A percentile compares a stretch with the other conserved stretches of the same genome.
Evolutionary conservation across 1,284 basidiomycete genomes (phyloP).

Genomic region (Ceratobasidium sp.): DNA sequence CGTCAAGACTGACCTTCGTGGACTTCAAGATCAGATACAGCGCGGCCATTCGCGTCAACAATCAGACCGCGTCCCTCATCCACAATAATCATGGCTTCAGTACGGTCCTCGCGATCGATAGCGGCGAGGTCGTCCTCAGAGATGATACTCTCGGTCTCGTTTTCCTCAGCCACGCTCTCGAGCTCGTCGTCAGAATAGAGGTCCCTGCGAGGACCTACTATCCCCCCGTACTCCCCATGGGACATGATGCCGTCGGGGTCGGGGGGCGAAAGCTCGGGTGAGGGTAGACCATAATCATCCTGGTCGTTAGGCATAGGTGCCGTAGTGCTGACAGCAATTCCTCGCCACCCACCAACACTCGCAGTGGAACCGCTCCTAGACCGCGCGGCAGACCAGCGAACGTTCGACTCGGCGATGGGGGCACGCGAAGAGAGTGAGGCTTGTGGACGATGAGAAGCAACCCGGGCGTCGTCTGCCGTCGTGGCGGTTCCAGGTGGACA

Average conservation of each 20-base stretch:
- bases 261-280: slow-evolving; percentile 14
- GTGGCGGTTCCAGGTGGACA: slow-evolving; percentile 30
- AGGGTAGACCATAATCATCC: slow-evolving; percentile 32
- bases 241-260: slow-evolving; percentile 38
- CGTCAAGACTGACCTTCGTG: slow-evolving; percentile 66
- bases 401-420: slow-evolving; percentile 25
- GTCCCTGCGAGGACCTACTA: slow-evolving; percentile 27
- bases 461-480: slow-evolving; percentile 26
- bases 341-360: not conserved
- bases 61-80: slow-evolving; percentile 84
- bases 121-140: slow-evolving; percentile 58
- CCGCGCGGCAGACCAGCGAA: slow-evolving; percentile 22
- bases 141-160: slow-evolving; percentile 24
- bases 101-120: slow-evolving; percentile 65
- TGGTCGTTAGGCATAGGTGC: slow-evolving; percentile 11
- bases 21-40: slow-evolving; percentile 70
- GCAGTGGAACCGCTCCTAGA: slow-evolving; percentile 19
- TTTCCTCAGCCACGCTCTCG: slow-evolving; percentile 38
- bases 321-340: slow-evolving; percentile 7
- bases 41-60: slow-evolving; percentile 71
- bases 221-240: slow-evolving; percentile 34
- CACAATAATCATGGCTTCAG: slow-evolving; percentile 77
- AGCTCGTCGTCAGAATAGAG: slow-evolving; percentile 39
- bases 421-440: slow-evolving; percentile 34
- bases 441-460: slow-evolving; percentile 15